These are phyloP conservation scores for Tuber umbilicatum DNA, from an alignment of 495 filamentous ascomycete genomes.

Conservation along the genomic window DNA sequence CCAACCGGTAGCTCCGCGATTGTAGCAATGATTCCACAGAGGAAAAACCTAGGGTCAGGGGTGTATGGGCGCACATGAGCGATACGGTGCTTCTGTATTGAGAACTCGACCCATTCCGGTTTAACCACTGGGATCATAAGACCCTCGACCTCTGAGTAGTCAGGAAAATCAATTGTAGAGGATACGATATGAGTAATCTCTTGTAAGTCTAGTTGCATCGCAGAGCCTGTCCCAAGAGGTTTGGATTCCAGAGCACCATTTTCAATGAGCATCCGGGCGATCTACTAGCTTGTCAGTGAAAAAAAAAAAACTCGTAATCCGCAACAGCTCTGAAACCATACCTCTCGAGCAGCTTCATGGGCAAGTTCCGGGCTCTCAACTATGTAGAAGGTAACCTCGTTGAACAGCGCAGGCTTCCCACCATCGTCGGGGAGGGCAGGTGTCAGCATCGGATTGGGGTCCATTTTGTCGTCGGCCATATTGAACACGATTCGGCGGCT, in stretches of 20 bases:
- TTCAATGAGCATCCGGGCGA: constrained; percentile 45
- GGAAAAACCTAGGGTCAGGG: constrained; percentile 83
- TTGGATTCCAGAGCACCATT: constrained; percentile 47
- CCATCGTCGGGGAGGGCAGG: not conserved
- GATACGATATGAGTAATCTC: constrained; percentile 77
- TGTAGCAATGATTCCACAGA: constrained; percentile 70
- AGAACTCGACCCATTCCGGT: constrained; percentile 68
- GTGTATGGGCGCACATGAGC: constrained; percentile 75
- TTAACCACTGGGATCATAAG: constrained; percentile 78
- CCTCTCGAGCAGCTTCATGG: constrained; percentile 45
- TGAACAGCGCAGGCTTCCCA: constrained; percentile 26
- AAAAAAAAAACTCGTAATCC: constrained; percentile 36
- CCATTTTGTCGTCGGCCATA: not conserved
- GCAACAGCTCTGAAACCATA: constrained; percentile 35
- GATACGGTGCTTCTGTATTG: constrained; percentile 60
- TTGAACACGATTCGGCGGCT: not conserved
- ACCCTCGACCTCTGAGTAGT: constrained; percentile 63
- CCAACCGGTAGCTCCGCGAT: constrained; percentile 71
- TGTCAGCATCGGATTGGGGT: not conserved
- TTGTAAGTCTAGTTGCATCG: constrained; percentile 47
- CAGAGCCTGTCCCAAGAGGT: constrained; percentile 20
- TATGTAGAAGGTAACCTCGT: constrained; percentile 42
- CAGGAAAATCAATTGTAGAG: constrained; percentile 76
- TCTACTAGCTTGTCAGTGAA: constrained; percentile 41
- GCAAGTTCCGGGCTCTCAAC: constrained; percentile 46